Evolutionary conservation across 2,329 filamentous ascomycete species (phyloP), one percentile per base, ranked within the genome.

Genomic region (Neocucurbitaria cava): DNA sequence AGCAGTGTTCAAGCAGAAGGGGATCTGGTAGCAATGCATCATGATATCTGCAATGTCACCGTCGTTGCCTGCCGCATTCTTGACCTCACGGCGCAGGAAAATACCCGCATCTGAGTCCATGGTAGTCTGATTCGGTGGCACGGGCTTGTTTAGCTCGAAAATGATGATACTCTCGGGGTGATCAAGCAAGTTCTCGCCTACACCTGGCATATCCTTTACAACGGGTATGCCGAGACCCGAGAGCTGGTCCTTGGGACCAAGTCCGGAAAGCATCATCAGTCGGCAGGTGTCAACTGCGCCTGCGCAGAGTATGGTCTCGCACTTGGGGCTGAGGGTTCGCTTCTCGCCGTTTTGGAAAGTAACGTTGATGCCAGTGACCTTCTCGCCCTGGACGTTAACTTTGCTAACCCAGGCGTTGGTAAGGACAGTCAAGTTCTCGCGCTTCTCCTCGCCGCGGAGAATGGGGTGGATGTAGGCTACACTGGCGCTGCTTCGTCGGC

Each of bases 11-110:
- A 92, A 86, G 59, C 88, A 90, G 79, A 96, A 96, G 49, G 92
- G 92, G 64, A 96, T 96, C 78, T 96, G 92, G 81, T 96, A 96
- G 84, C 92, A 96, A 81, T 96, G 92, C 89, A 95, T 95, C 92
- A 96, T 96, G 69, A 96, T 79, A 71, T 96, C 92, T 60, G 89
- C 90, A 50, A 90, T 88, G 58, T 89, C 85, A 47, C 89, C 89
- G 65, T 96, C 91, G 1, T 79, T 79, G 52, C 85, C 85, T 3
- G 83, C 85, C 2, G 91, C 89, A 70, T 93, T 87, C 65, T 85
- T 81, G 13, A 82, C 73, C 76, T 96, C 87, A 55, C 91, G 89
- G 58, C 92, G 90, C 52, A 96, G 82, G 83, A 96, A 96, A 71
- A 95, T 89, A 60, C 90, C 91, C 3, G 91, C 91, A 72, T 96